phyloP scores from a whole-genome alignment of 225 moss, liverwort and hornwort genomes.

The Marchantia polymorpha region DNA sequence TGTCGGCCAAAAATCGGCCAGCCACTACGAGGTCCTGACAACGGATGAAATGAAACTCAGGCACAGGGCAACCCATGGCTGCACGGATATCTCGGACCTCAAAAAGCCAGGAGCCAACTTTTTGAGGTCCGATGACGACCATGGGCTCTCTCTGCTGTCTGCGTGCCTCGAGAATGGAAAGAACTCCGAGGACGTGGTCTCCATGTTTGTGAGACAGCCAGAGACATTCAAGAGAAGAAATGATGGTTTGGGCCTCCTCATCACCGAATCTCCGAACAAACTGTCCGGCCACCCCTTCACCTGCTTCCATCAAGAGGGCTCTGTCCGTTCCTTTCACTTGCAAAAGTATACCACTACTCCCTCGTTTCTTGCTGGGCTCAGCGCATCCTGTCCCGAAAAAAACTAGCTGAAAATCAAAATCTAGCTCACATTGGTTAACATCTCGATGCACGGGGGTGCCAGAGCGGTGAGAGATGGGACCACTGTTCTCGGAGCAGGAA shows the following conservation, averaged over 20 bases:
- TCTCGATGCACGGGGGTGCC: background rate
- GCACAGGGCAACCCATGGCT: slow-evolving; percentile 30
- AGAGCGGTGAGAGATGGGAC: background rate
- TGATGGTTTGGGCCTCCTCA: slow-evolving; percentile 18
- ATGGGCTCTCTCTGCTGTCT: slow-evolving; percentile 25
- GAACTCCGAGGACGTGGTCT: slow-evolving; percentile 53
- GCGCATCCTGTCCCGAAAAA: slow-evolving; percentile 65
- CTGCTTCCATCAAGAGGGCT: slow-evolving; percentile 53
- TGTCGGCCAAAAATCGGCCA: background rate
- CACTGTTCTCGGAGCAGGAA: background rate
- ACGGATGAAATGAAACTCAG: slow-evolving; percentile 37
- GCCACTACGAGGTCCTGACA: slow-evolving; percentile 30
- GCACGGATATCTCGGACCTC: slow-evolving; percentile 35
- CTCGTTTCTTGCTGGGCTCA: slow-evolving; percentile 63
- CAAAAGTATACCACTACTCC: slow-evolving; percentile 59
- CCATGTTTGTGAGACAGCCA: slow-evolving; percentile 68
- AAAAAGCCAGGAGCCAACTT: slow-evolving; percentile 45
- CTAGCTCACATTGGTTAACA: slow-evolving; percentile 1
- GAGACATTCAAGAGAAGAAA: slow-evolving; percentile 47
- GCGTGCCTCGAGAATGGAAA: slow-evolving; percentile 41
- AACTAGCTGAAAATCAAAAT: slow-evolving; percentile 45
- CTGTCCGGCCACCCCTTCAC: slow-evolving; percentile 55
- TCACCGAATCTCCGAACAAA: slow-evolving; percentile 48
- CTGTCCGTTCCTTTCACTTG: slow-evolving; percentile 42
- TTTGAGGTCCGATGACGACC: slow-evolving; percentile 45